A percentile compares a stretch with the other conserved stretches of the same genome.
Evolutionary conservation across 768 basidiomycete genomes (phyloP).

Genomic region (Xerocomellus dryophilus): DNA sequence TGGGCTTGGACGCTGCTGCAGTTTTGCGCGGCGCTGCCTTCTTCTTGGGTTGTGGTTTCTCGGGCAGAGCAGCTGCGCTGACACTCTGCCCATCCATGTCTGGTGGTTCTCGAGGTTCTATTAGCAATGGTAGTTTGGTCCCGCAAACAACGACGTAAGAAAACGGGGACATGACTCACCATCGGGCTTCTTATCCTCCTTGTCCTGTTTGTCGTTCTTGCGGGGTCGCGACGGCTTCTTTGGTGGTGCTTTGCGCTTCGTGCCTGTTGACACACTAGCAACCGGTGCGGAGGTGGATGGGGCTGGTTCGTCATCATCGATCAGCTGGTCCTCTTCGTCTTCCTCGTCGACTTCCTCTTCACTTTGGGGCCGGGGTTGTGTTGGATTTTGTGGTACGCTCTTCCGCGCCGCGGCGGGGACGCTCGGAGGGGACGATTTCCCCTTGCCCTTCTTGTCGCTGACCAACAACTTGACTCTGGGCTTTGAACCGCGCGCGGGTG

Average conservation of each 20-base stretch:
- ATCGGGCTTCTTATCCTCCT: slow-evolving; percentile 46
- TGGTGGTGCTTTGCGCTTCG: slow-evolving; percentile 49
- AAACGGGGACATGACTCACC: slow-evolving; percentile 34
- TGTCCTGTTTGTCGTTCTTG: slow-evolving; percentile 48
- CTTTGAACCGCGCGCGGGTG: slow-evolving; percentile 45
- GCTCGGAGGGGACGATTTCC: slow-evolving; percentile 35
- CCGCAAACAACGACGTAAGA: slow-evolving; percentile 16
- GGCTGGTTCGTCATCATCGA: slow-evolving; percentile 57
- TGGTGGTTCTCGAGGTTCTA: slow-evolving; percentile 31
- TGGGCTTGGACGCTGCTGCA: slow-evolving; percentile 36
- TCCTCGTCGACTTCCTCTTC: slow-evolving; percentile 62
- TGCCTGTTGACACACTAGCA: slow-evolving; percentile 33
- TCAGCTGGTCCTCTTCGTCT: slow-evolving; percentile 75
- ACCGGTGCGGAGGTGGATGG: slow-evolving; percentile 28
- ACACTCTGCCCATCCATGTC: slow-evolving; percentile 23
- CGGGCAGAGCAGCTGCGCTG: slow-evolving; percentile 18
- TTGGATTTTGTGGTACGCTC: slow-evolving; percentile 14
- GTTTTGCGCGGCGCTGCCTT: slow-evolving; percentile 45
- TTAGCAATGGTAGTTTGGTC: slow-evolving; percentile 12
- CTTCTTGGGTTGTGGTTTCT: slow-evolving; percentile 47
- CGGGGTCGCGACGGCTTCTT: slow-evolving; percentile 51
- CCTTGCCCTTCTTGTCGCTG: slow-evolving; percentile 40
- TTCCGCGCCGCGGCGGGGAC: slow-evolving; percentile 22
- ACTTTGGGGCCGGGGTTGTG: slow-evolving; percentile 20
- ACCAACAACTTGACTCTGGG: slow-evolving; percentile 51